These are phyloP conservation scores for Yamadazyma laniorum DNA, from an alignment of 805 yeast genomes.

Conservation along the genomic window DNA sequence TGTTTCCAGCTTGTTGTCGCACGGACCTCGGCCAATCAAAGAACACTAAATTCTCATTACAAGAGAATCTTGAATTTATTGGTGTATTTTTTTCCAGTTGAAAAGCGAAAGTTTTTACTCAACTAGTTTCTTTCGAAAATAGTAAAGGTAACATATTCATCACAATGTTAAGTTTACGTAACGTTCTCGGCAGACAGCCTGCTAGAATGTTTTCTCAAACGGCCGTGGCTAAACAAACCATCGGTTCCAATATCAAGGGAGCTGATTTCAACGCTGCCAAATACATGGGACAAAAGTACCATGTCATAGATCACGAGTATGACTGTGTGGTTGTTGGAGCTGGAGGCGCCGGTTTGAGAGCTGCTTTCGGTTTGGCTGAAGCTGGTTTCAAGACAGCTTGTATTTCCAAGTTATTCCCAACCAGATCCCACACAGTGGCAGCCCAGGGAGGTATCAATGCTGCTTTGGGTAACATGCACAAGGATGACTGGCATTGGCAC, in stretches of 20 bases:
- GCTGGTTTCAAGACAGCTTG: constrained; percentile 98
- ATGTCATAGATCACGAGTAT: constrained; percentile 94
- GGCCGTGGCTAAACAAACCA: constrained; percentile 29
- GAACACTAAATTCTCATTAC: constrained; percentile 3
- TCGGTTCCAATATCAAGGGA: constrained; percentile 38
- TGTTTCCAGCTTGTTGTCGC: background rate
- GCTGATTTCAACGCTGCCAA: constrained; percentile 40
- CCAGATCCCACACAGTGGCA: constrained; percentile 98
- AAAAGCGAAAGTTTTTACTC: constrained; percentile 4
- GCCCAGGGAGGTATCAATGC: constrained; percentile 99
- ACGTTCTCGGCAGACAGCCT: constrained; percentile 4
- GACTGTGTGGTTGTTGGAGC: constrained; percentile 98
- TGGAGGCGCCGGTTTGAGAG: constrained; percentile 99
- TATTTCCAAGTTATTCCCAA: constrained; percentile 93
- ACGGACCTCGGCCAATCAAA: constrained; percentile 2
- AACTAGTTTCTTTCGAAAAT: background rate
- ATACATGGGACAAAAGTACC: constrained; percentile 64
- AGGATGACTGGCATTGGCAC: constrained; percentile 99
- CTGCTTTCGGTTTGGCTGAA: constrained; percentile 96
- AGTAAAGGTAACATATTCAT: constrained; percentile 1
- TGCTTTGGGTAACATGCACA: constrained; percentile 97
- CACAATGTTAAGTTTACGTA: constrained; percentile 15
- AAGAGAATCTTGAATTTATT: background rate
- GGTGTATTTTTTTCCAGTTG: constrained; percentile 3
- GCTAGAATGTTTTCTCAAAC: constrained; percentile 26